Conservation (phyloP, 2,329 filamentous ascomycete species). For the Albifimbria verrucaria region DNA sequence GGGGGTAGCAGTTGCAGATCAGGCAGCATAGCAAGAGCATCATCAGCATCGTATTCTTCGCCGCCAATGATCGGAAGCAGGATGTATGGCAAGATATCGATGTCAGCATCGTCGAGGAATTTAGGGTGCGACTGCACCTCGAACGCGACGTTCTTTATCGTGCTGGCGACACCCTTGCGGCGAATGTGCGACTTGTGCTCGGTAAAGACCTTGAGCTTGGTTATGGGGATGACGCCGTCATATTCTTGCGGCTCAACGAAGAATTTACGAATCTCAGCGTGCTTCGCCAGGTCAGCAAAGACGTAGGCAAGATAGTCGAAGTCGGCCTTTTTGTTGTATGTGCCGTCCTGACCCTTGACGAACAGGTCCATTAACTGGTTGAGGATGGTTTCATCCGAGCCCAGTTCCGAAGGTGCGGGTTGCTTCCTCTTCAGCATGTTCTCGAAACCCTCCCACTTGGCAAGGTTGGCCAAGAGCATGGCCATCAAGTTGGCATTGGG, state of each 20-base stretch:
- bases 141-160: slow-evolving; percentile 92
- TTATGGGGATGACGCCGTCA: slow-evolving; percentile 81
- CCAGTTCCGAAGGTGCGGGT: slow-evolving; percentile 64
- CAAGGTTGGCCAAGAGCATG: slow-evolving; percentile 91
- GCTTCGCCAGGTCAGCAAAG: slow-evolving; percentile 88
- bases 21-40: slow-evolving; percentile 80
- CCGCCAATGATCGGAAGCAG: slow-evolving; percentile 82
- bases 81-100: slow-evolving; percentile 84
- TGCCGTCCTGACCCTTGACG: slow-evolving; percentile 81
- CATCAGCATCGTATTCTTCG: slow-evolving; percentile 86
- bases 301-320: slow-evolving; percentile 94
- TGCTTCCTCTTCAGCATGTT: slow-evolving; percentile 67
- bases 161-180: slow-evolving; percentile 89
- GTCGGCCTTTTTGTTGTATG: slow-evolving; percentile 79
- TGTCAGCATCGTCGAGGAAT: slow-evolving; percentile 67
- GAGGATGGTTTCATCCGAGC: slow-evolving; percentile 69
- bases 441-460: slow-evolving; percentile 73
- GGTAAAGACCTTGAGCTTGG: slow-evolving; percentile 92
- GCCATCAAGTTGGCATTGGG: slow-evolving; percentile 78
- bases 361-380: slow-evolving; percentile 96
- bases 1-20: slow-evolving; percentile 87
- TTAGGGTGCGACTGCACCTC: slow-evolving; percentile 69
- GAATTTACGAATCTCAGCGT: slow-evolving; percentile 70
- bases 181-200: slow-evolving; percentile 81
- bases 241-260: slow-evolving; percentile 72